Base-by-base conservation (phyloP, 2,329 filamentous ascomycete species). In the Calonectria montana region DNA sequence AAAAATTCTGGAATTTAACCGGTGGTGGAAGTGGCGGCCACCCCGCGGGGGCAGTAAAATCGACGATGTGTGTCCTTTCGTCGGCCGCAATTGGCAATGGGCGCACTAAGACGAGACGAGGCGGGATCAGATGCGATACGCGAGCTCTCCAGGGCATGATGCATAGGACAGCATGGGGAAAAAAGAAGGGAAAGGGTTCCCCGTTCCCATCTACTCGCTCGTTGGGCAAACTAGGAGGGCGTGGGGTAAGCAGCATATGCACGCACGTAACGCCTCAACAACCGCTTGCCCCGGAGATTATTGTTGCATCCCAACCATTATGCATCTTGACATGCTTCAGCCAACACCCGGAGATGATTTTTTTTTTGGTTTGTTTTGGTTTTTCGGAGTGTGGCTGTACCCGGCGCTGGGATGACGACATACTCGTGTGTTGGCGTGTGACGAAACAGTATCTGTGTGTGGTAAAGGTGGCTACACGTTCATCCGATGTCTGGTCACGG, bases 251-350 rank as follows among this genome's bases (percentile, higher is more conserved):
- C 27, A 55, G 50, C 29, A 57, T 21, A 50, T 50, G 23, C 35
- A 39, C 15, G 55, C 55, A 43, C n/a, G 55, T 7, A 18, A 31
- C 21, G 55, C n/a, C 37, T 39, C 55, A 61, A 25, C 55, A 61
- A 25, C 23, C 35, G 23, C 37, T 61, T 41, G 21, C 23, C 55
- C 55, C 21, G 55, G 21, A 39, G 39, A 61, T 41, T 61, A 41
- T 61, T 61, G 35, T 61, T 61, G 35, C 55, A 61, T 27, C 37
- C 23, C 55, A 61, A 39, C 55, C 55, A 61, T 61, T 43, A 41
- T 39, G 35, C 47, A 27, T 23, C 10, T 18, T 31, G 25, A 29
- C 37, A 47, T 39, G 43, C 31, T n/a, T 65, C 23, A 45, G 47
- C 55, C n/a, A 23, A 8, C n/a, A 23, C 35, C 29, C 13, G 3